Conservation (phyloP, 1,284 basidiomycete species). For the Phlebopus sp. region DNA sequence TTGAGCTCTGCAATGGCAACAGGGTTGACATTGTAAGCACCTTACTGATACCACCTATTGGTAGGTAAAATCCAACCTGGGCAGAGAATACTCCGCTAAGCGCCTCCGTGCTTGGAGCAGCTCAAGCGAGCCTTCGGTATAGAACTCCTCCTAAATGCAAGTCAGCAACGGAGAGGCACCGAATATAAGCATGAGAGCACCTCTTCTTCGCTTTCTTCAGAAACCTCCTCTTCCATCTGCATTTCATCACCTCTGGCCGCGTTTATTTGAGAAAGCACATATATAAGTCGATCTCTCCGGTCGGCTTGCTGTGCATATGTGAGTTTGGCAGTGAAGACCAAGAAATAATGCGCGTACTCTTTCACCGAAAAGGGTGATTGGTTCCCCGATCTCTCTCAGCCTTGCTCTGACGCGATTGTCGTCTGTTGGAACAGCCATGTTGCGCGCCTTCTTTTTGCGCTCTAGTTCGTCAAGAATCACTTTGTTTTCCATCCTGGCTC, state of each 20-base stretch:
- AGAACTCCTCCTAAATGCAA: constrained; percentile 81
- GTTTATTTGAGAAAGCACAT: constrained; percentile 87
- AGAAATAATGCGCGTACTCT: constrained; percentile 55
- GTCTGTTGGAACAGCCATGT: constrained; percentile 94
- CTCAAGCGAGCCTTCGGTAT: constrained; percentile 86
- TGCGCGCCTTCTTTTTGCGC: constrained; percentile 91
- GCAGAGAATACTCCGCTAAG: constrained; percentile 90
- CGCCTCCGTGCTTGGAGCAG: constrained; percentile 80
- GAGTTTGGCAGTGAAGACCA: constrained; percentile 14
- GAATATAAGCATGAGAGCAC: constrained; percentile 37
- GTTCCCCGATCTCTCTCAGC: constrained; percentile 90
- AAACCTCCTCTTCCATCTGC: constrained; percentile 66
- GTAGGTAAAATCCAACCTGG: constrained; percentile 76
- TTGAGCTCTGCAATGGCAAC: constrained; percentile 76
- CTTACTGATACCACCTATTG: constrained; percentile 54
- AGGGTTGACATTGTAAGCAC: constrained; percentile 67
- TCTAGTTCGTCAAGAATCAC: constrained; percentile 90
- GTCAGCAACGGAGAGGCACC: neutral
- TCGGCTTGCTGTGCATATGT: constrained; percentile 64
- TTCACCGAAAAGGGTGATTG: constrained; percentile 97
- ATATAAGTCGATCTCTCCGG: constrained; percentile 90
- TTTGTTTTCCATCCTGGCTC: constrained; percentile 74
- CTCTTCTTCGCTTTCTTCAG: constrained; percentile 74
- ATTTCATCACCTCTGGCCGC: constrained; percentile 74
- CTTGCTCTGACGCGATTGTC: constrained; percentile 88